Evolutionary conservation across 1,284 basidiomycete species (phyloP).

Genomic region (Calocybe gambosa): DNA sequence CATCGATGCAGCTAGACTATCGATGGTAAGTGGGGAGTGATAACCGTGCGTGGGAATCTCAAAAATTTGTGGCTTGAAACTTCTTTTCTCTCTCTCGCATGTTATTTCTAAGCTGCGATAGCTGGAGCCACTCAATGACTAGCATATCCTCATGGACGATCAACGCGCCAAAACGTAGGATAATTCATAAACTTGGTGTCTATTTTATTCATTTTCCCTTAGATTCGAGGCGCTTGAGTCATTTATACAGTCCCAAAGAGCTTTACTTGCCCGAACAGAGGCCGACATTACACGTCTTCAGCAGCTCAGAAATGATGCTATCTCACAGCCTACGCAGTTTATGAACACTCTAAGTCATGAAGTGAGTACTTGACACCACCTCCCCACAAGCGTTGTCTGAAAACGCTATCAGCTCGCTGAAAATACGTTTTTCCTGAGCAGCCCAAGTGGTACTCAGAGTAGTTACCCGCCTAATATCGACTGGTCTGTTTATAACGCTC

Average conservation of each 20-base stretch:
- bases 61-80: conserved; percentile 1
- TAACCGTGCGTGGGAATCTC: conserved; percentile 10
- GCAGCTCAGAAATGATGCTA: conserved; percentile 32
- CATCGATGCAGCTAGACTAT: too few relatives aligned
- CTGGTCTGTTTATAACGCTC: conserved; percentile 43
- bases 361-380: conserved; percentile 10
- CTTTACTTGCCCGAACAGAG: conserved; percentile 50
- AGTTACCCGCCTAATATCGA: conserved; percentile 39
- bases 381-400: background rate
- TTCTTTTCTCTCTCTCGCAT: background rate
- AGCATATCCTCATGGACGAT: conserved; percentile 39
- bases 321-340: conserved; percentile 26
- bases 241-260: conserved; percentile 56
- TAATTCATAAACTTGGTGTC: background rate
- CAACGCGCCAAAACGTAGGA: conserved; percentile 55
- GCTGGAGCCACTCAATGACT: conserved; percentile 19
- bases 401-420: conserved; percentile 28
- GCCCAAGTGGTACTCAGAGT: conserved; percentile 33
- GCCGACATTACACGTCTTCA: conserved; percentile 53
- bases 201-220: conserved; percentile 6
- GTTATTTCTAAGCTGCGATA: background rate
- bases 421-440: conserved; percentile 36
- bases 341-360: conserved; percentile 22
- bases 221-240: conserved; percentile 62
- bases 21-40: too few relatives aligned